A percentile compares a stretch with the other conserved stretches of the same genome.
phyloP scores from a whole-genome alignment of 2,329 filamentous ascomycete genomes.

The Hypoxylon sp. region DNA sequence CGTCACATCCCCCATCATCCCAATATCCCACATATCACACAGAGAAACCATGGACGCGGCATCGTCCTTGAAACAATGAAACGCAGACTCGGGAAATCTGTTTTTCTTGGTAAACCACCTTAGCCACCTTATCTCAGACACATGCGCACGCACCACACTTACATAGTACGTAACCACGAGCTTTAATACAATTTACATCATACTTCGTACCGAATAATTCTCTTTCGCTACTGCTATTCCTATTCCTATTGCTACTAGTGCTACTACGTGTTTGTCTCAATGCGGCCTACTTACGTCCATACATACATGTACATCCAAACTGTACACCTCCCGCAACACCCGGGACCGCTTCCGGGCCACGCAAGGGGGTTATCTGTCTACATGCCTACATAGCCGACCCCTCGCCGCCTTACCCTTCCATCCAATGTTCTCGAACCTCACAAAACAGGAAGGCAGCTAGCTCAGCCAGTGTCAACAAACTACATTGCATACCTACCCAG shows the following conservation, averaged over 20 bases:
- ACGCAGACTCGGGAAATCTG: slow-evolving; percentile 17
- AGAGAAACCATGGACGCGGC: slow-evolving; percentile 23
- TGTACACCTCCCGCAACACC: slow-evolving; percentile 30
- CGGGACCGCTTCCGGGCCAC: slow-evolving; percentile 33
- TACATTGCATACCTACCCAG: background rate
- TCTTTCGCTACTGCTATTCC: background rate
- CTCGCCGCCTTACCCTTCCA: slow-evolving; percentile 10
- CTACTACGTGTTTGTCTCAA: slow-evolving; percentile 22
- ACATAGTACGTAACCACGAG: background rate
- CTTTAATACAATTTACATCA: background rate
- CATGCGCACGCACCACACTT: slow-evolving; percentile 11
- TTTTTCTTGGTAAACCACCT: background rate
- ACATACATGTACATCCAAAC: no score
- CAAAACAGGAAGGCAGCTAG: slow-evolving; percentile 33
- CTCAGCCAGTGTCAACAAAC: background rate
- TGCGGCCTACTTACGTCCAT: no score
- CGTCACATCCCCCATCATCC: background rate
- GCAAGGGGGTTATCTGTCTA: slow-evolving; percentile 21
- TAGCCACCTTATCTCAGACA: slow-evolving; percentile 19
- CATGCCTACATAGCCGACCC: slow-evolving; percentile 1
- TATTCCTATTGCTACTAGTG: background rate
- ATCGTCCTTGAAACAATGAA: slow-evolving; percentile 36
- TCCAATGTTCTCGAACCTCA: slow-evolving; percentile 31
- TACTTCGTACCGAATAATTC: slow-evolving; percentile 4
- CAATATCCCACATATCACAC: slow-evolving; percentile 27